Percentiles rank a stretch among this genome's conserved stretches.
Conservation (phyloP, 2,329 filamentous ascomycete species). For the Ascochyta koolunga region DNA sequence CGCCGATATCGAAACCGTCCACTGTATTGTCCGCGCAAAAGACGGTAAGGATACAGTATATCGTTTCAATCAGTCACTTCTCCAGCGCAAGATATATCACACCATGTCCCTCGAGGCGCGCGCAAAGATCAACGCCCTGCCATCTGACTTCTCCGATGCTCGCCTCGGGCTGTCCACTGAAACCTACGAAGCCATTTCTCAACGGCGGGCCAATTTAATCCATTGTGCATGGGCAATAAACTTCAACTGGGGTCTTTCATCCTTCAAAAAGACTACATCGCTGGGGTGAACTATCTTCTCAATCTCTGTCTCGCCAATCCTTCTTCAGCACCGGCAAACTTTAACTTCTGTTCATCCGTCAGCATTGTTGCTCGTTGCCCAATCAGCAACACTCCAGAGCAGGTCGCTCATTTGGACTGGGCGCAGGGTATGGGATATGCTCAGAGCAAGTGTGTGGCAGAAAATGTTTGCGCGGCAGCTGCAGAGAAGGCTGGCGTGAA, state of each 20-base stretch:
- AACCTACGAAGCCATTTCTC: slow-evolving; percentile 19
- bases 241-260: slow-evolving; percentile 59
- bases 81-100: slow-evolving; percentile 47
- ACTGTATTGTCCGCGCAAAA: slow-evolving; percentile 60
- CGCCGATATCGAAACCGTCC: slow-evolving; percentile 49
- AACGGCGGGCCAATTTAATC: slow-evolving; percentile 51
- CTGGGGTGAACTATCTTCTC: slow-evolving; percentile 55
- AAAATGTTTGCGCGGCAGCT: slow-evolving; percentile 47
- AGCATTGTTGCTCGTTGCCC: slow-evolving; percentile 51
- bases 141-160: slow-evolving; percentile 48
- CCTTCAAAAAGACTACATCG: slow-evolving; percentile 58
- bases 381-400: slow-evolving; percentile 18
- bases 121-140: slow-evolving; percentile 44
- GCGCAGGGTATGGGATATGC: slow-evolving; percentile 61
- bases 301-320: slow-evolving; percentile 44
- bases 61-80: slow-evolving; percentile 47
- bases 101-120: slow-evolving; percentile 25
- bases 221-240: slow-evolving; percentile 63
- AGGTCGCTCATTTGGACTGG: slow-evolving; percentile 42
- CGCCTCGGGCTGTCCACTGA: slow-evolving; percentile 49
- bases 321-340: slow-evolving; percentile 44
- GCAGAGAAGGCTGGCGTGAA: slow-evolving; percentile 24
- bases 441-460: slow-evolving; percentile 56
- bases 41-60: slow-evolving; percentile 39
- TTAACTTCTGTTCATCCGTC: slow-evolving; percentile 56